A percentile compares a stretch with the other conserved stretches of the same genome.
These are phyloP conservation scores for Nitzschia palea DNA, from an alignment of 108 stramenopile species.

Conservation along the genomic window DNA sequence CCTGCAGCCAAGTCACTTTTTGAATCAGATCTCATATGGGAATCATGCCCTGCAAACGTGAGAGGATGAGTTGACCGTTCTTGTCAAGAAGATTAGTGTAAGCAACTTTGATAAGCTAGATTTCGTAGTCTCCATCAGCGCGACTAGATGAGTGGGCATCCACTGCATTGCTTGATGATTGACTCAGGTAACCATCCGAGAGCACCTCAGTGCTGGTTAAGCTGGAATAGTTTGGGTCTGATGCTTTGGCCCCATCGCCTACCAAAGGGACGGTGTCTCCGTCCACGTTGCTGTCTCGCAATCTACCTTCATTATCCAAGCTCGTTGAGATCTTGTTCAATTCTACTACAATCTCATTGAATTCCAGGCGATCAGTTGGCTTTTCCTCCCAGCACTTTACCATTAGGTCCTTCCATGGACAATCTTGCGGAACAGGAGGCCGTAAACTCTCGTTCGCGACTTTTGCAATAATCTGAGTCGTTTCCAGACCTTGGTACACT, in stretches of 20 bases:
- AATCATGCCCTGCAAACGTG: too few relatives aligned
- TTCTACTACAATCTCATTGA: conserved; percentile 83
- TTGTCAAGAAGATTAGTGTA: too few relatives aligned
- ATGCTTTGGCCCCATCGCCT: too few relatives aligned
- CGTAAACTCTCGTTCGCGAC: conserved; percentile 94
- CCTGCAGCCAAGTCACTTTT: too few relatives aligned
- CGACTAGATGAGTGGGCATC: too few relatives aligned
- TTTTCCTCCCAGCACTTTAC: conserved; percentile 93
- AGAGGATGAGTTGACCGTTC: too few relatives aligned
- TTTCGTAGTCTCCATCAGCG: too few relatives aligned
- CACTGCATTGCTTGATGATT: background rate
- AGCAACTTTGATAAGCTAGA: too few relatives aligned
- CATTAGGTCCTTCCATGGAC: conserved; percentile 94
- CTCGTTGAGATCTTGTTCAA: conserved; percentile 52
- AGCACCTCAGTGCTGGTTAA: background rate
- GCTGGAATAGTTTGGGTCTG: background rate
- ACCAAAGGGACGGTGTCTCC: background rate
- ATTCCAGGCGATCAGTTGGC: conserved; percentile 78
- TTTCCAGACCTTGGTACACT: conserved; percentile 90
- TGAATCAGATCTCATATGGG: too few relatives aligned
- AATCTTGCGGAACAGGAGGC: conserved; percentile 82
- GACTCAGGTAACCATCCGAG: conserved; percentile 3
- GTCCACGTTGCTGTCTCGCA: background rate
- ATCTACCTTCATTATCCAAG: conserved; percentile 4
- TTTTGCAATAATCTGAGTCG: conserved; percentile 93